Evolutionary conservation across 2,329 filamentous ascomycete genomes (phyloP), one percentile per base, ranked within the genome.

Genomic region (Colletotrichum paranaense): DNA sequence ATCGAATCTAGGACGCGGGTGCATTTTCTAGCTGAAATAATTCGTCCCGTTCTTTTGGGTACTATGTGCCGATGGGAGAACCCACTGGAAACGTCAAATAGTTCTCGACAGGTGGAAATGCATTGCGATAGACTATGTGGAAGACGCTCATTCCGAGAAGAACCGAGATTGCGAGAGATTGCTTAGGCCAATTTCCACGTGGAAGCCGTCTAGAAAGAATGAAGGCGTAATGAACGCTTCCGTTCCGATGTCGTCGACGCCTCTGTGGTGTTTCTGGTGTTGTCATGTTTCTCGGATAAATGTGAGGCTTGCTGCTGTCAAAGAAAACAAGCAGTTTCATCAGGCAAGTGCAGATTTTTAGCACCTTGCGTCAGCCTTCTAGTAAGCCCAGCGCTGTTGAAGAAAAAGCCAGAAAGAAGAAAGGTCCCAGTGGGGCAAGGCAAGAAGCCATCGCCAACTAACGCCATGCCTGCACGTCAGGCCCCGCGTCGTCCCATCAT

Each of bases 401-500:
- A 59, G 58, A 7, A 22, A 32, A 38, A 1, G 9, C 12, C 3
- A n/a, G 42, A 49, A 22, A 52, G 7, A 9, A 56, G n/a, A 35
- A 49, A n/a, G 24, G 22, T 16, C 26, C 16, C n/a, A 28, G 66
- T 60, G 55, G 53, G 60, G 52, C 57, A 22, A 12, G 64, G 8
- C 19, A 59, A 22, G 59, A 73, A 63, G 30, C 42, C 26, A 60
- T 73, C 32, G 55, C 28, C 42, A 64, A 56, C 42, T 30, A 35
- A 46, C 24, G n/a, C 32, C 59, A 69, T 49, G n/a, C 35, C 58
- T 68, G 69, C 66, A 59, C 42, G 35, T 58, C 57, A 63, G 30
- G 57, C 58, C 49, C 16, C 30, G 19, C 19, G 52, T 56, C 59
- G 55, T 63, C 69, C 38, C 58, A 72, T 68, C 38, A 57, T 68